A percentile compares a stretch with the other conserved stretches of the same genome.
Conservation (phyloP, 1,284 basidiomycete genomes). For the Cystobasidiaceae sp. region DNA sequence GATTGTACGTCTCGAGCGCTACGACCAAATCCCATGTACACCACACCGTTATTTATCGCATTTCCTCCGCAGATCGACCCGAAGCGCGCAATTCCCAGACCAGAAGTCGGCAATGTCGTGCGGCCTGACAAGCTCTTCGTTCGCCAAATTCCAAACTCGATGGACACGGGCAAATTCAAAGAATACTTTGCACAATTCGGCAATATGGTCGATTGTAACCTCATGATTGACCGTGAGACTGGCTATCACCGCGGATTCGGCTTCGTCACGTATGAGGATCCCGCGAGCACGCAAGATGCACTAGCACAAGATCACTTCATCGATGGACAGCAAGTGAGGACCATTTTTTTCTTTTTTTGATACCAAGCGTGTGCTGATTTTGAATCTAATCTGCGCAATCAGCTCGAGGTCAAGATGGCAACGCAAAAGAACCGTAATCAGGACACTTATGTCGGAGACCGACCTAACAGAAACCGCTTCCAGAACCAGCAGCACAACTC, state of each 20-base stretch:
- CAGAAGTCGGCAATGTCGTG: slow-evolving; percentile 53
- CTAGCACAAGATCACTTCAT: slow-evolving; percentile 43
- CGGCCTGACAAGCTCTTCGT: slow-evolving; percentile 66
- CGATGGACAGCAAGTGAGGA: slow-evolving; percentile 46
- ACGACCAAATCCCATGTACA: no score
- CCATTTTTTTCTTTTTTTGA: not conserved
- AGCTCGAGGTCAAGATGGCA: slow-evolving; percentile 34
- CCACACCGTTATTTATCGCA: no score
- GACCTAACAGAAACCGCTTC: slow-evolving; percentile 7
- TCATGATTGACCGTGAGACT: slow-evolving; percentile 97
- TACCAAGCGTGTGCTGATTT: no score
- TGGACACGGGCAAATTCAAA: slow-evolving; percentile 89
- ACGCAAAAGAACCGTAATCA: slow-evolving; percentile 16
- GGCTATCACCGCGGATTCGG: slow-evolving; percentile 95
- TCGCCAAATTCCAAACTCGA: slow-evolving; percentile 82
- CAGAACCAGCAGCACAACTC: slow-evolving; percentile 22
- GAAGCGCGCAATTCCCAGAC: slow-evolving; percentile 93
- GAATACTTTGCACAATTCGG: slow-evolving; percentile 84
- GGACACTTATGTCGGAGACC: slow-evolving; percentile 27
- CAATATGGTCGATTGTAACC: slow-evolving; percentile 89
- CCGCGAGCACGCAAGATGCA: slow-evolving; percentile 69
- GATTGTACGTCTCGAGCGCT: slow-evolving; percentile 63
- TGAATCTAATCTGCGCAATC: no score
- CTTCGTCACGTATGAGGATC: slow-evolving; percentile 87
- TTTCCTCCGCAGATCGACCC: slow-evolving; percentile 99